Percentiles rank a stretch among this genome's conserved stretches.
Conservation (phyloP, 202 grass and related monocot genomes). For the Dendrocalamus latiflorus region DNA sequence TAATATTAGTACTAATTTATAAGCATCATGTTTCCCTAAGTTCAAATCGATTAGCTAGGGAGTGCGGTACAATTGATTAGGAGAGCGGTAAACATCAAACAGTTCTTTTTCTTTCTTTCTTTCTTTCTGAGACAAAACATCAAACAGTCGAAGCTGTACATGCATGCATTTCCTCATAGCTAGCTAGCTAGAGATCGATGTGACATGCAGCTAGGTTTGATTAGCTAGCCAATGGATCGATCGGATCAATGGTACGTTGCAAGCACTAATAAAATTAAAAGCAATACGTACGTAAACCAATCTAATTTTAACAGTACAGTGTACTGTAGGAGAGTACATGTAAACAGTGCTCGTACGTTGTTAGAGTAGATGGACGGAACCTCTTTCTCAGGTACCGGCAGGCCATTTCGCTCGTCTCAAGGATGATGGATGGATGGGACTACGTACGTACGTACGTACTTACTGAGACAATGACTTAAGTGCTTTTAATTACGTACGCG, state of each 20-base stretch:
- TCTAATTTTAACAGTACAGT: no score
- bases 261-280: no score
- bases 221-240: not conserved
- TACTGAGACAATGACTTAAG: not conserved
- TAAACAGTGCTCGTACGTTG: not conserved
- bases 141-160: not conserved
- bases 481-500: no score
- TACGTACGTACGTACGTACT: not conserved
- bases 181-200: not conserved
- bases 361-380: not conserved
- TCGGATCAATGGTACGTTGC: no score
- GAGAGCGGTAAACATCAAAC: not conserved
- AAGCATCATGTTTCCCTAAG: not conserved
- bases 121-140: not conserved
- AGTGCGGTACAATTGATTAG: not conserved
- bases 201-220: not conserved
- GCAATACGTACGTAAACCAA: no score
- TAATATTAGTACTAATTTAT: not conserved
- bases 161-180: not conserved
- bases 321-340: not conserved
- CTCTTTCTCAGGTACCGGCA: not conserved
- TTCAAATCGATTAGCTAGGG: not conserved
- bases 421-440: not conserved
- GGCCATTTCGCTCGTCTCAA: not conserved
- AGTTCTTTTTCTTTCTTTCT: not conserved